phyloP scores from a whole-genome alignment of 192 early-diverging fungal species.

The Entrophospora sp. region DNA sequence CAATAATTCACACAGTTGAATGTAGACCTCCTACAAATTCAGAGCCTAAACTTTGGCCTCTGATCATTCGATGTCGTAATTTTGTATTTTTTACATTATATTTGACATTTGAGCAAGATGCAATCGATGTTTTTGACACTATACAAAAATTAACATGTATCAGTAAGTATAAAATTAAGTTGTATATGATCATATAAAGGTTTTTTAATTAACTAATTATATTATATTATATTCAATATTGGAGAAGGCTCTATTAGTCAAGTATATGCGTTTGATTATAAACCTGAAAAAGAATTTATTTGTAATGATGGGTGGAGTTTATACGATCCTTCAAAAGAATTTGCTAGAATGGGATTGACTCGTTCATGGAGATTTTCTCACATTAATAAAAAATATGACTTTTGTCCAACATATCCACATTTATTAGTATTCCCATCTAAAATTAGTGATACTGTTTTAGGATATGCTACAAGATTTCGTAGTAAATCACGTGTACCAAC shows the following conservation, averaged over 20 bases:
- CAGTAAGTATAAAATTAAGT: conserved; percentile 49
- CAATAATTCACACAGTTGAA: conserved; percentile 76
- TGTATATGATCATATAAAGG: too few species aligned
- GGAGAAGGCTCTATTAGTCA: conserved; percentile 54
- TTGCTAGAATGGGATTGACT: conserved; percentile 67
- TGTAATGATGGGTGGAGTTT: conserved; percentile 55
- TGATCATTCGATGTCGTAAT: conserved; percentile 68
- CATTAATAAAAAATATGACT: conserved; percentile 65
- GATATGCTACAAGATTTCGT: conserved; percentile 80
- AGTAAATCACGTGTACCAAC: conserved; percentile 72
- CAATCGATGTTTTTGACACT: conserved; percentile 65
- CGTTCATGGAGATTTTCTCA: conserved; percentile 71
- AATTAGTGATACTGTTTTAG: conserved; percentile 85
- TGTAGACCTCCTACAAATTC: conserved; percentile 46
- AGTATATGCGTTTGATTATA: conserved; percentile 72
- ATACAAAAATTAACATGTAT: conserved; percentile 78
- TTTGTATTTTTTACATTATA: conserved; percentile 69
- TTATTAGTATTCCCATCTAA: conserved; percentile 71
- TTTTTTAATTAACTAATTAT: not conserved
- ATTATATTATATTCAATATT: not conserved
- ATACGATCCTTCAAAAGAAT: conserved; percentile 73
- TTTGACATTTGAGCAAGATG: conserved; percentile 57
- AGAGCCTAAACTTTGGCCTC: conserved; percentile 33
- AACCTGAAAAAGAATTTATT: conserved; percentile 26
- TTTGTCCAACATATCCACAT: conserved; percentile 84